Evolutionary conservation across 1,284 basidiomycete genomes (phyloP), one percentile per base, ranked within the genome.

Genomic region (Coriolopsis trogii): DNA sequence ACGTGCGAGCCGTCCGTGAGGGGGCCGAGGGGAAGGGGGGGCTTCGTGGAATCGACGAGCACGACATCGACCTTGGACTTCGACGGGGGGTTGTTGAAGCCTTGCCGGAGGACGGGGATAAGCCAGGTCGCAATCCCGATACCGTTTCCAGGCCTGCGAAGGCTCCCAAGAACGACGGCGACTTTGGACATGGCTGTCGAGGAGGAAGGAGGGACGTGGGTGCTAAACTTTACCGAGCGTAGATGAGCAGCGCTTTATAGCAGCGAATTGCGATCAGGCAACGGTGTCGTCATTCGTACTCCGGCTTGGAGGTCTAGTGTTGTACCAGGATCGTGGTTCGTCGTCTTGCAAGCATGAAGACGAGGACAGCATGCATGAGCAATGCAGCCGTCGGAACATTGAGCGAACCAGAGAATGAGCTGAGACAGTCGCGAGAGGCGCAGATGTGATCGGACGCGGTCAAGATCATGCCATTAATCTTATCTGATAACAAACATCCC

Each of bases 41-140:
- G 36, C 10, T 46, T 52, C 1, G 46, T 58, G 3, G 64, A 61
- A 50, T 68, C 64, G 29, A 65, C 53, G 51, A 60, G 44, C 39
- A 64, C 57, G 18, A 66, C 49, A 24, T 63, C 55, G 41, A 55
- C 33, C 3, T 29, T 21, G 18, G 47, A 31, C 4, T 13, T 15
- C 26, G 28, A 37, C 12, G 25, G 24, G 12, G 52, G 16, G 18
- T 47, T 36, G 51, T 63, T 60, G 49, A 66, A 49, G 15, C 50
- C 60, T 10, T 56, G 26, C 26, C 63, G 47, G 39, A 65, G 51
- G 49, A 65, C 37, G 15, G 59, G 42, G 10, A 58, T 49, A 29
- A 65, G 49, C 67, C 67, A 69, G 30, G 56, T 51, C 9, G 64
- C 66, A 41, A 69, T 47, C 10, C 67, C 65, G 39, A 61, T 48